phyloP scores from a whole-genome alignment of 225 moss, liverwort and hornwort genomes.

The Marchantia paleacea region DNA sequence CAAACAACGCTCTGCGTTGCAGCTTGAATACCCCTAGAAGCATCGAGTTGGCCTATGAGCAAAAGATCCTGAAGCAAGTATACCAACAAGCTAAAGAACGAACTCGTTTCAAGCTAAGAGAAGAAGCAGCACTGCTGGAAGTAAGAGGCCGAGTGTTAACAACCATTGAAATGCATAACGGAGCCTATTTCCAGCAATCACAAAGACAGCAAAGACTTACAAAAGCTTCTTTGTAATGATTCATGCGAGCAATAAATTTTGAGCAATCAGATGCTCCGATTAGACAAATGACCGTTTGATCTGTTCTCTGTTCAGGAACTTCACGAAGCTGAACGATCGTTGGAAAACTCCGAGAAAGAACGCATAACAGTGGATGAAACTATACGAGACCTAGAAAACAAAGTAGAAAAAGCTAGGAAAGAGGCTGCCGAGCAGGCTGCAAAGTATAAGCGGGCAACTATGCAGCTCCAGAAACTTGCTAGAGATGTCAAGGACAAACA shows the following conservation, averaged over 20 bases:
- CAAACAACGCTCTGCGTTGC: constrained; percentile 82
- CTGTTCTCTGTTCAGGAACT: constrained; percentile 32
- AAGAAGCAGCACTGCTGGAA: constrained; percentile 56
- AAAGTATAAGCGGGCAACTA: constrained; percentile 42
- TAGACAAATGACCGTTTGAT: neutral
- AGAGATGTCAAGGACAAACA: constrained; percentile 40
- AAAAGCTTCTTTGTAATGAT: neutral
- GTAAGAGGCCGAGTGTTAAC: constrained; percentile 32
- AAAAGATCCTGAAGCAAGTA: constrained; percentile 50
- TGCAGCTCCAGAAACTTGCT: constrained; percentile 42
- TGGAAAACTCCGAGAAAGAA: constrained; percentile 48
- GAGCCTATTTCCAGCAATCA: neutral
- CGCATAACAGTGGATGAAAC: constrained; percentile 27
- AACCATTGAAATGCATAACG: neutral
- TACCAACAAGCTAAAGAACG: constrained; percentile 56
- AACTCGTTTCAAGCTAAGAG: constrained; percentile 61
- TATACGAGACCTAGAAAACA: constrained; percentile 38
- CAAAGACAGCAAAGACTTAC: neutral
- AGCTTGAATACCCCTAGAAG: constrained; percentile 57
- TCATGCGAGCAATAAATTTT: neutral
- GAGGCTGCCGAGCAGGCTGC: constrained; percentile 46
- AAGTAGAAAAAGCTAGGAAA: constrained; percentile 35
- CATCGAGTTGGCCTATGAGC: constrained; percentile 60
- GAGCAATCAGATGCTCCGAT: neutral
- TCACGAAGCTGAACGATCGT: constrained; percentile 34